Conservation (phyloP, 441 rosid species). For the Sinapis alba region DNA sequence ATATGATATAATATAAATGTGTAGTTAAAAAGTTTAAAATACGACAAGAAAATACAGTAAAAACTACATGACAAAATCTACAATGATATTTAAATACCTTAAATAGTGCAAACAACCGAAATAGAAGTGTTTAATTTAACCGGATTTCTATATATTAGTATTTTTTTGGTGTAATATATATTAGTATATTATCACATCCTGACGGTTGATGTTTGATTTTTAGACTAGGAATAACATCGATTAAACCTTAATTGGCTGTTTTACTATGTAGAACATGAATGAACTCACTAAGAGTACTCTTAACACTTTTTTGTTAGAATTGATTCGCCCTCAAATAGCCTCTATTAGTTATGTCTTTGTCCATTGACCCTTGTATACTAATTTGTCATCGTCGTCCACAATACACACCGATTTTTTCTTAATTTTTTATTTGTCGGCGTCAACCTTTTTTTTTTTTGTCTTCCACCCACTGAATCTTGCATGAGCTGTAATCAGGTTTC, state of each 20-base stretch:
- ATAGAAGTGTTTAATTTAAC: not conserved
- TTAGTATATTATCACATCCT: not conserved
- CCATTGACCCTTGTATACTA: not conserved
- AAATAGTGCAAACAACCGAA: not conserved
- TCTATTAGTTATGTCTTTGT: not conserved
- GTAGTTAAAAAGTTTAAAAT: no score
- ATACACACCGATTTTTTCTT: not conserved
- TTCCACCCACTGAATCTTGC: conserved; percentile 7
- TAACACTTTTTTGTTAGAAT: not conserved
- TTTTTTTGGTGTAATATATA: not conserved
- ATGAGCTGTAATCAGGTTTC: conserved; percentile 36
- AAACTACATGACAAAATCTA: not conserved
- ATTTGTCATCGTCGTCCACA: conserved; percentile 1
- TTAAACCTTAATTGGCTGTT: not conserved
- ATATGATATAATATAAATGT: no score
- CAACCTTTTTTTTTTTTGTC: not conserved
- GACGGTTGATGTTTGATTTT: not conserved
- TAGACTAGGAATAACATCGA: not conserved
- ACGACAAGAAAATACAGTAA: no score
- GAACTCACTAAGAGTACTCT: not conserved
- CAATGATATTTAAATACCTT: not conserved
- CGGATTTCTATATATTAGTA: not conserved
- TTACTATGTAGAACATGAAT: not conserved
- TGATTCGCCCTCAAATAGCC: not conserved
- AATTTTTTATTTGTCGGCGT: conserved; percentile 27